These are phyloP conservation scores for Neonectria punicea DNA, from an alignment of 2,329 filamentous ascomycete genomes.

Conservation along the genomic window DNA sequence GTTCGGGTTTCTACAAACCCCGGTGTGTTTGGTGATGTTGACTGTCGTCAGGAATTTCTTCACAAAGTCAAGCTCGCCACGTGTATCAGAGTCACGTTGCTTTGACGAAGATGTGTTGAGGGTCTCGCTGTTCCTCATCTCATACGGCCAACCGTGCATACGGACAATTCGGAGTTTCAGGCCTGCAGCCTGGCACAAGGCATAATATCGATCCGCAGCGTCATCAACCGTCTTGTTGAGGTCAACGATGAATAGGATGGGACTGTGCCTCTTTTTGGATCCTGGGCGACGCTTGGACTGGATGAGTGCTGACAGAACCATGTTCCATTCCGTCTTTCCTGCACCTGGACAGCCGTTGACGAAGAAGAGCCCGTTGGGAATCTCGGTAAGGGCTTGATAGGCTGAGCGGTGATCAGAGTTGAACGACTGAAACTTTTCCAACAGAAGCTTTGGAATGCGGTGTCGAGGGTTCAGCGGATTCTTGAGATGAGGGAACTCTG, in stretches of 20 bases:
- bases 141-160: conserved; percentile 54
- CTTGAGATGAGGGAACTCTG: conserved; percentile 47
- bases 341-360: conserved; percentile 59
- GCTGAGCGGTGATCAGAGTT: conserved; percentile 52
- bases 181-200: conserved; percentile 49
- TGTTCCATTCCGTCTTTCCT: conserved; percentile 60
- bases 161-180: conserved; percentile 50
- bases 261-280: conserved; percentile 38
- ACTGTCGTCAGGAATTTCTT: conserved; percentile 48
- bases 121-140: conserved; percentile 46
- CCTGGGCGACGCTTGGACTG: conserved; percentile 44
- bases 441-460: conserved; percentile 39
- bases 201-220: conserved; percentile 54
- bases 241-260: conserved; percentile 58
- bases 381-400: conserved; percentile 46
- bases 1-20: conserved; percentile 24
- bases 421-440: conserved; percentile 47
- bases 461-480: conserved; percentile 38
- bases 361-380: conserved; percentile 57
- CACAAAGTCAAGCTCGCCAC: conserved; percentile 46
- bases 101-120: conserved; percentile 36
- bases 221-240: conserved; percentile 60
- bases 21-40: conserved; percentile 34
- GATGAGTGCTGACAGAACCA: conserved; percentile 53
- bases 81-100: background rate